phyloP scores from a whole-genome alignment of 345 rosid species.

The Dovyalis caffra region DNA sequence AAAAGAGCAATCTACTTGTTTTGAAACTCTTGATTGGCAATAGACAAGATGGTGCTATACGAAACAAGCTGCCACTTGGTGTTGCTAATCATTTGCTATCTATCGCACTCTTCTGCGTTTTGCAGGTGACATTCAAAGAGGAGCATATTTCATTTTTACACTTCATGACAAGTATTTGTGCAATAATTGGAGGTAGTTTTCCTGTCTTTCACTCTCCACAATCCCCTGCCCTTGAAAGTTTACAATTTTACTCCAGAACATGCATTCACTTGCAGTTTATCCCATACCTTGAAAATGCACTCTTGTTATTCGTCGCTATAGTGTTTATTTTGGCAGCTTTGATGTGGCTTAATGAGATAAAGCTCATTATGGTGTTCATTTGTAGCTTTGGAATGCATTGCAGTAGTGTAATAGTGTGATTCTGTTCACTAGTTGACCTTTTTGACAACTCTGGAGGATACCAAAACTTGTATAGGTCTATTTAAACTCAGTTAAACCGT shows the following conservation, averaged over 20 bases:
- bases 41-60: background rate
- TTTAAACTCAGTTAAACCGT: background rate
- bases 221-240: background rate
- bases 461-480: background rate
- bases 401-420: background rate
- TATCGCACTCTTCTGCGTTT: background rate
- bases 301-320: background rate
- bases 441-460: background rate
- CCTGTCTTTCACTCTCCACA: background rate
- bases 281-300: background rate
- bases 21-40: background rate
- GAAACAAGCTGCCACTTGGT: background rate
- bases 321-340: background rate
- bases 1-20: background rate
- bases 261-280: background rate
- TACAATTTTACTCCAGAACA: background rate
- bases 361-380: background rate
- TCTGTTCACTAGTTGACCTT: background rate
- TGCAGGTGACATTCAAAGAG: slow-evolving; percentile 30
- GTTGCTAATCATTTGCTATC: background rate
- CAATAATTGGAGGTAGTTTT: slow-evolving; percentile 32
- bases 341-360: too few relatives aligned
- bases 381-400: background rate
- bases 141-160: slow-evolving; percentile 30
- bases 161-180: slow-evolving; percentile 31